Percentiles rank a stretch among this genome's conserved stretches.
Conservation (phyloP, 139 green algal genomes). For the Mesostigma viride region DNA sequence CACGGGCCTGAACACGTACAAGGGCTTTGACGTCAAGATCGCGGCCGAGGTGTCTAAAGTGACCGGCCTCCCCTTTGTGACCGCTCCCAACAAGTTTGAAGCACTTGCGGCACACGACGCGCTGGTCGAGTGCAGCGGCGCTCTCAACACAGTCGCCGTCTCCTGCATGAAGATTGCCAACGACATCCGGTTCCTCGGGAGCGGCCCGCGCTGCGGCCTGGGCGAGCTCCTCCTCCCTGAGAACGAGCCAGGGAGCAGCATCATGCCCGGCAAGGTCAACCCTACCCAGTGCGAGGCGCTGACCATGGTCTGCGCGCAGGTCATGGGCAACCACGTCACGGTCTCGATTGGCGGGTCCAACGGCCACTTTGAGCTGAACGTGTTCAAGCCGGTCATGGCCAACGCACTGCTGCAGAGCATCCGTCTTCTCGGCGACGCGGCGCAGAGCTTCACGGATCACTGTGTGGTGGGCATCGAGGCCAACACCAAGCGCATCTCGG, state of each 20-base stretch:
- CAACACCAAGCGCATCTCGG: constrained; percentile 61
- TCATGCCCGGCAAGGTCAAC: constrained; percentile 98
- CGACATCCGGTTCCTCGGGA: constrained; percentile 44
- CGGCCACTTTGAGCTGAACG: constrained; percentile 92
- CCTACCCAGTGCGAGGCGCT: constrained; percentile 93
- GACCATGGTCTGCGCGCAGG: constrained; percentile 85
- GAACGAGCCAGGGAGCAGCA: constrained; percentile 90
- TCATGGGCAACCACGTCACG: constrained; percentile 85
- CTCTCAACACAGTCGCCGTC: constrained; percentile 79
- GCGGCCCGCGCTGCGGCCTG: constrained; percentile 74
- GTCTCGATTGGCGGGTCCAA: constrained; percentile 60
- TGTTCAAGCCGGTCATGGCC: constrained; percentile 72
- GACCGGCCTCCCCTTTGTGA: constrained; percentile 79
- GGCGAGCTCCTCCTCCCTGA: constrained; percentile 86
- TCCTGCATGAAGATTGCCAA: constrained; percentile 82
- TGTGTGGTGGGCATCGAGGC: constrained; percentile 68
- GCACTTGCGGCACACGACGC: constrained; percentile 87
- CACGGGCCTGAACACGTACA: constrained; percentile 81
- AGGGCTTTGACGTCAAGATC: constrained; percentile 56
- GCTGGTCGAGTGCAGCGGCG: constrained; percentile 64
- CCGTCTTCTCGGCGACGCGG: constrained; percentile 64
- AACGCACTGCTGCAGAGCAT: constrained; percentile 27
- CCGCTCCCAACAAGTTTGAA: constrained; percentile 95
- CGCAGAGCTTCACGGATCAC: constrained; percentile 62
- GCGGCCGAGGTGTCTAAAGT: constrained; percentile 57